Base-by-base conservation (phyloP, 495 filamentous ascomycete species). In the Penicillium lividum region DNA sequence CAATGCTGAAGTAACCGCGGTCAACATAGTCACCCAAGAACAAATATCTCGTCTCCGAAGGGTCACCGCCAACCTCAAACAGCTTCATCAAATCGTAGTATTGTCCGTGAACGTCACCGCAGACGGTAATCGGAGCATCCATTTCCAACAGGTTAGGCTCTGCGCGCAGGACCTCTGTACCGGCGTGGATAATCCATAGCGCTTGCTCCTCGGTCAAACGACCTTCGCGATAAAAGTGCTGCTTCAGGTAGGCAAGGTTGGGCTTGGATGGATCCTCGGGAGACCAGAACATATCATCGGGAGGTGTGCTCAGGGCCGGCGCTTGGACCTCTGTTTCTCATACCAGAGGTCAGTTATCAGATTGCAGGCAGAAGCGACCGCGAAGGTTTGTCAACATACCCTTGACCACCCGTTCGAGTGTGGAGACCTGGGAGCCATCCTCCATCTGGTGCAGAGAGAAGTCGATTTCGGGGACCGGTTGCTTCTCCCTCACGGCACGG, bases 41-140 rank as follows among this genome's bases (percentile, higher is more conserved):
- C 38, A 98, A 84, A 76, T 98, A 98, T 62, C 94, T 76, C 28
- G 94, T 98, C 68, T 97, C 94, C 44, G 93, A 87, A 28, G 94
- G 94, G 69, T 98, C 95, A 57, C 94, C 94, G 61, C 94, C 94
- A 50, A 98, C 94, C 73, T 98, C 94, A 73, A 98, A 98, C 25
- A 98, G 82, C 80, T 98, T 98, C 94, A 98, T 98, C 72, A 98
- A 75, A 76, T 98, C 94, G 68, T 96, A 98, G 74, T 97, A 98
- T 77, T 98, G 94, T 55, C 94, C 94, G 74, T 98, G 94, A 53
- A 98, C 92, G 69, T 98, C 94, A 67, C 94, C 94, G 69, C 94
- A 98, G 36, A 98, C 94, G n/a, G 94, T 98, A 71, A 98, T 98
- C 29, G 94, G 94, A 31, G 94, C 94, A 77, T 98, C 94, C 94